These are phyloP conservation scores for Buddleja alternifolia DNA, from an alignment of 257 asterid species.

Conservation along the genomic window DNA sequence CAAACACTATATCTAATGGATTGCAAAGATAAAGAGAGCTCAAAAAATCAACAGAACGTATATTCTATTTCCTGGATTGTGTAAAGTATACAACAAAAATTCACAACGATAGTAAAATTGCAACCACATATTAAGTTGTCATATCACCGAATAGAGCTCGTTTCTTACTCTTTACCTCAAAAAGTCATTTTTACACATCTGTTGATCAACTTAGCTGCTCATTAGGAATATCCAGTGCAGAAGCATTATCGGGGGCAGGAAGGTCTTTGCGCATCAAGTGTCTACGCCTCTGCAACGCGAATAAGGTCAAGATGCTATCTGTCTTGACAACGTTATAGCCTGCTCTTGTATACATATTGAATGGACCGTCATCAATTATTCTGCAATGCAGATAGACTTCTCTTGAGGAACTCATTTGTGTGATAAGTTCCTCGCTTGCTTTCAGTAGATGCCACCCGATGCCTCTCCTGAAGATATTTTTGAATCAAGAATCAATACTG, in stretches of 20 bases:
- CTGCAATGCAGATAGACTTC: constrained; percentile 92
- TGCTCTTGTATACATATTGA: constrained; percentile 80
- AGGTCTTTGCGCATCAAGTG: constrained; percentile 86
- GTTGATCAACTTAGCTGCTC: constrained; percentile 42
- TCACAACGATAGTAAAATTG: constrained; percentile 14
- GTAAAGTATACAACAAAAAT: constrained; percentile 41
- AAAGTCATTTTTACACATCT: constrained; percentile 28
- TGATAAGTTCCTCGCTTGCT: constrained; percentile 84
- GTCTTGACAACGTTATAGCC: constrained; percentile 77
- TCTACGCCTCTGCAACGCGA: constrained; percentile 85
- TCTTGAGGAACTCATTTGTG: constrained; percentile 68
- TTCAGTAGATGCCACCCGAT: constrained; percentile 90
- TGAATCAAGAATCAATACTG: not conserved
- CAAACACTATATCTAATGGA: not conserved
- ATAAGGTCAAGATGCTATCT: constrained; percentile 73
- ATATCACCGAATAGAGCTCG: constrained; percentile 7
- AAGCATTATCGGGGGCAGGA: constrained; percentile 46
- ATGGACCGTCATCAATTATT: constrained; percentile 80
- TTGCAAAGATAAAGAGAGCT: constrained; percentile 24
- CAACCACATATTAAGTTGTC: constrained; percentile 18
- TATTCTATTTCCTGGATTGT: constrained; percentile 26
- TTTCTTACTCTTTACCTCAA: constrained; percentile 38
- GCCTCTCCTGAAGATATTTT: constrained; percentile 68
- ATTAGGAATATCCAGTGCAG: constrained; percentile 39
- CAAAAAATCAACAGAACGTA: constrained; percentile 5